Evolutionary conservation across 1,284 basidiomycete species (phyloP), one percentile per base, ranked within the genome.

Genomic region (Rhodotorula sp.): DNA sequence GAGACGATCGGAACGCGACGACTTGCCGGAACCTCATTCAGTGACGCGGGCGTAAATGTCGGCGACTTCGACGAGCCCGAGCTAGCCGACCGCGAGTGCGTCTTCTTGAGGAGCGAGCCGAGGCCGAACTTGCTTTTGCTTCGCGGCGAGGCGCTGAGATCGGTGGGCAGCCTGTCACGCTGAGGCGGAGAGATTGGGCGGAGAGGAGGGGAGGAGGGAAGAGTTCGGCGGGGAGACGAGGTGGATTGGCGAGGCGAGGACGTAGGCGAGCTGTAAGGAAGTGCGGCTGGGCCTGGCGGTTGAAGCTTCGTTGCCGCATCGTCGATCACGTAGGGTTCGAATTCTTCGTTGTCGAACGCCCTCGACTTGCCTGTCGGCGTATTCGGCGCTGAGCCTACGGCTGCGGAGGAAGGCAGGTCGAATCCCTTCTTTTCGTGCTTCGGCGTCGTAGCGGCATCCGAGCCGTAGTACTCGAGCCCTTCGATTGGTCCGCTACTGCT

Each of bases 311-410:
- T 24, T 0, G 59, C n/a, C 1, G 48, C 3, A 2, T 54, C 52
- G 29, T 62, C 60, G 29, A 62, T 30, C 9, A 47, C 24, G 60
- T 62, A 62, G 20, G 60, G 60, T 52, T 62, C 44, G 29, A 24
- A 52, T 6, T 30, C 29, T 17, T 17, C 19, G 17, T 15, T 8
- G 22, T n/a, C 49, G 22, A 10, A 27, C 27, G 7, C 27, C 7
- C 30, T 15, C 17, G 24, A 11, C 20, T 47, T 24, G 39, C 27
- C 39, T 22, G 53, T 49, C 20, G 59, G 30, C 27, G 59, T 39
- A 15, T n/a, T 17, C 0, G 55, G n/a, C 2, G 11, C 10, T 2
- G 54, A n/a, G n/a, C n/a, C 1, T n/a, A 7, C 55, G n/a, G 9
- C n/a, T n/a, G 48, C 48, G 24, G 48, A 15, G 15, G 27, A 19